Evolutionary conservation across 2,329 filamentous ascomycete species (phyloP), one percentile per base, ranked within the genome.

Genomic region (Diatrype stigma): DNA sequence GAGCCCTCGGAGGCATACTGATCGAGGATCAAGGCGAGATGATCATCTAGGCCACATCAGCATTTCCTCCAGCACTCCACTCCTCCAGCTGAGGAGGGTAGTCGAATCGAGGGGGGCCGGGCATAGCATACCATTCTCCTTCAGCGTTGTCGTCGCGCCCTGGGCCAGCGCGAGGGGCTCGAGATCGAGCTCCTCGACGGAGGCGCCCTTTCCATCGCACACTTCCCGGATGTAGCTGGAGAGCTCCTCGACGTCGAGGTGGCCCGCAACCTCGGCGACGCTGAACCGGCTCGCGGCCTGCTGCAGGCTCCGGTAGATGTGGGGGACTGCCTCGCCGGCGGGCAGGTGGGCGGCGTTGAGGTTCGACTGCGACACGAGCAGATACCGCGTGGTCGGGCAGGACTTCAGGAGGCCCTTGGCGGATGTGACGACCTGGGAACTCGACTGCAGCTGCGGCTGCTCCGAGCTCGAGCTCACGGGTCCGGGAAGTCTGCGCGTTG

Each of bases 351-450:
- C 74, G 40, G 84, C 80, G 59, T 85, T 84, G 51, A 91, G 77
- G 58, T 87, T 87, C 11, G 88, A 85, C 66, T 96, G 90, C 28
- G 84, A 82, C 54, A 95, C 80, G 58, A 96, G 68, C 51, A 95
- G 73, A 71, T 96, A 96, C 60, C 80, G 80, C 47, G 84, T 78
- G 19, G 88, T 90, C 2, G 87, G 86, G 70, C 90, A 96, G 49
- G 72, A 69, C 37, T 76, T 73, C 23, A 96, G 79, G 47, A 84
- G 65, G n/a, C 70, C 58, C 54, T 75, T 72, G 22, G 74, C 71
- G 11, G 71, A 66, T 19, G 68, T 61, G 42, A 77, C 56, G 14
- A 77, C 74, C 45, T 73, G 68, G 21, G 67, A 61, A 63, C 68
- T 75, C 28, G 75, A 76, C 61, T 82, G 79, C 32, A 83, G 70